Base-by-base conservation (phyloP, 176 grass and related monocot species). In the Triticum turgidum region DNA sequence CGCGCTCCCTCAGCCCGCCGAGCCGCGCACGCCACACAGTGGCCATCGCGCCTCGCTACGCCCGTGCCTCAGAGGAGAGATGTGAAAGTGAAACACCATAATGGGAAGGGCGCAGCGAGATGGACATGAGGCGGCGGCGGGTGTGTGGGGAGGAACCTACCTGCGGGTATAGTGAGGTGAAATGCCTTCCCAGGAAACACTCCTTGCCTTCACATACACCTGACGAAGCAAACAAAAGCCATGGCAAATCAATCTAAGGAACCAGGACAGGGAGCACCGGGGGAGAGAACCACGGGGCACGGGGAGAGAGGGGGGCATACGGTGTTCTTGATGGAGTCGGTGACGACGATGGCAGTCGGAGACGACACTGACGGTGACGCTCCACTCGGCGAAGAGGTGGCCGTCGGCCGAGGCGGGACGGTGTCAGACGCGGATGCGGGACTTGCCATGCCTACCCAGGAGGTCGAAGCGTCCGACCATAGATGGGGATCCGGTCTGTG, bases 161-260 rank as follows among this genome's bases (percentile, higher is more conserved):
- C 91, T 94, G 93, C 7, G 90, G 91, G 82, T 98, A 96, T 33
- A 79, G 25, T 27, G 86, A 84, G 8, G 90, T 85, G 82, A 98
- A 98, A 83, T 98, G 91, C 65, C 67, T 95, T 3, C 86, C 93
- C 7, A 98, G 91, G 25, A 95, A 30, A 30, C 90, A 94, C 90
- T 98, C 93, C 38, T 98, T 96, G 33, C 96, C 84, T 98, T 98
- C 15, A 81, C 96, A 82, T 95, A 98, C 35, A 98, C 96, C 96
- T 98, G 66, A 30, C 9, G 0, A 42, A 45, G 10, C 11, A 63
- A 20, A 45, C 11, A 3, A 54, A 14, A 82, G 3, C 17, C 49
- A 27, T 13, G 21, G 41, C 9, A 20, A 75, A 44, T 45, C 42
- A 45, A 11, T 56, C 66, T 24, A 84, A 42, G 37, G 27, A 15